Conservation (phyloP, 192 early-diverging fungal genomes). For the Funneliformis geosporum region DNA sequence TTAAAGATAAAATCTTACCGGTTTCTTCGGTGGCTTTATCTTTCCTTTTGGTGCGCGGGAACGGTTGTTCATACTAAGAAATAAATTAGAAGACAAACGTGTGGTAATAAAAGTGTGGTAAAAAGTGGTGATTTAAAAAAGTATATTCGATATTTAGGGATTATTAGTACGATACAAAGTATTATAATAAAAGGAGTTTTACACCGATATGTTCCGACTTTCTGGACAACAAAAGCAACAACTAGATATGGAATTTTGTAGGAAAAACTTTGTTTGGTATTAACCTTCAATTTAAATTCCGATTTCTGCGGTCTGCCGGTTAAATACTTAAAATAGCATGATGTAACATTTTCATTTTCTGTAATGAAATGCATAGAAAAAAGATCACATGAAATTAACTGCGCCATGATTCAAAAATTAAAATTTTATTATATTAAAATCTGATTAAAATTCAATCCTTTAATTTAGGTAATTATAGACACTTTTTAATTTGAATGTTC, state of each 20-base stretch:
- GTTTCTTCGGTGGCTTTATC: slow-evolving; percentile 38
- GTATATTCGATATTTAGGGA: not conserved
- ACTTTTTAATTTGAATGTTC: too few species aligned
- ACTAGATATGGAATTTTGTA: not conserved
- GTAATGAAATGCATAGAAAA: too few species aligned
- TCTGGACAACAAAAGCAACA: not conserved
- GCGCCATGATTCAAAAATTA: too few species aligned
- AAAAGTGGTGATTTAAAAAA: not conserved
- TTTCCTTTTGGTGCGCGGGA: slow-evolving; percentile 11
- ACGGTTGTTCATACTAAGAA: not conserved
- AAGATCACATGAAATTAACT: too few species aligned
- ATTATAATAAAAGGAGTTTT: not conserved
- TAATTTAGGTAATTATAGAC: too few species aligned
- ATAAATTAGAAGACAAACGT: not conserved
- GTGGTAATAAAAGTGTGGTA: not conserved
- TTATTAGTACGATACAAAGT: not conserved
- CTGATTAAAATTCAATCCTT: too few species aligned
- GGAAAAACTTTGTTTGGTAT: not conserved
- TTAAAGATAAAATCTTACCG: slow-evolving; percentile 25
- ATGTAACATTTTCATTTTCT: too few species aligned
- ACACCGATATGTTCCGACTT: not conserved
- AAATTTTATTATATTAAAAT: too few species aligned
- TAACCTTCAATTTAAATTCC: not conserved
- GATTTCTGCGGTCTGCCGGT: not conserved
- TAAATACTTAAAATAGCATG: not conserved